phyloP scores from a whole-genome alignment of 2,329 filamentous ascomycete species.

The Chaetomium globosum region DNA sequence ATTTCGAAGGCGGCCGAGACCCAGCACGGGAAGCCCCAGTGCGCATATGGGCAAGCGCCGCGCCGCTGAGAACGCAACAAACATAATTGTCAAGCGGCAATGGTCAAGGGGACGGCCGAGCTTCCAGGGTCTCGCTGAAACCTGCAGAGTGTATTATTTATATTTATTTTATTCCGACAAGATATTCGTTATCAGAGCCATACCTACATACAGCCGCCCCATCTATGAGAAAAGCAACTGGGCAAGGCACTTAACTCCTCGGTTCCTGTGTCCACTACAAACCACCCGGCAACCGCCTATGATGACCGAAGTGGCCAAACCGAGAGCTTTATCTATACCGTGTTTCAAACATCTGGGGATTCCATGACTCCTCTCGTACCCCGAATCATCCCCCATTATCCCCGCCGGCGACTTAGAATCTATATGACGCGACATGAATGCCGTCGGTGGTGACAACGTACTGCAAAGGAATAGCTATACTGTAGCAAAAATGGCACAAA shows the following conservation, averaged over 20 bases:
- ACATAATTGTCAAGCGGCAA: too few species aligned
- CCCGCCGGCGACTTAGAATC: too few species aligned
- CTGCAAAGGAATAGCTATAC: not conserved
- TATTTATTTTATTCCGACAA: not conserved
- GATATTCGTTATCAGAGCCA: not conserved
- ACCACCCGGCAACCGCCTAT: not conserved
- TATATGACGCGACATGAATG: not conserved
- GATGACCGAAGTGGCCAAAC: not conserved
- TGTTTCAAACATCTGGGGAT: conserved; percentile 1
- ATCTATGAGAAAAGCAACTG: not conserved
- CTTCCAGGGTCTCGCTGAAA: not conserved
- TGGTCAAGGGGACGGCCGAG: not conserved
- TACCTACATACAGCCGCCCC: not conserved
- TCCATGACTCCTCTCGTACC: not conserved
- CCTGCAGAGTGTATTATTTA: not conserved
- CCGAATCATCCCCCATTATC: not conserved
- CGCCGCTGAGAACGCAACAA: too few species aligned
- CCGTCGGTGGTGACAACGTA: not conserved
- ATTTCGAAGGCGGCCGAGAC: not conserved
- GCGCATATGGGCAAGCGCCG: too few species aligned
- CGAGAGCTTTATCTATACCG: conserved; percentile 11
- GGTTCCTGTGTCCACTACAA: not conserved
- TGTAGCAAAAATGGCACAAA: not conserved
- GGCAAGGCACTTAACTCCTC: not conserved
- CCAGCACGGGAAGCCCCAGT: not conserved